A percentile compares a stretch with the other conserved stretches of the same genome.
These are phyloP conservation scores for Suillus variegatus DNA, from an alignment of 768 basidiomycete species.

Conservation along the genomic window DNA sequence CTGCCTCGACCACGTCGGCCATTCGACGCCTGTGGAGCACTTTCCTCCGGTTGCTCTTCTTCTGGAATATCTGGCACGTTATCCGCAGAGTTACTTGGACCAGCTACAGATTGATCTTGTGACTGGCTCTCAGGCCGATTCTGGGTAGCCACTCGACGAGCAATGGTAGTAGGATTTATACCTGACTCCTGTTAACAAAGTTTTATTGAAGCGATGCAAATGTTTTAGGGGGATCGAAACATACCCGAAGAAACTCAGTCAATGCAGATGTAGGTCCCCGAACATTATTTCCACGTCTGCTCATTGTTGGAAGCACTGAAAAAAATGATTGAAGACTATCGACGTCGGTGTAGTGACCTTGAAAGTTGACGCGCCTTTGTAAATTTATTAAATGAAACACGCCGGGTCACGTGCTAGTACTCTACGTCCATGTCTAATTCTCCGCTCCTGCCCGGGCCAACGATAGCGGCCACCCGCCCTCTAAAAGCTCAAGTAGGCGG, in stretches of 20 bases:
- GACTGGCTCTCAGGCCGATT: constrained; percentile 26
- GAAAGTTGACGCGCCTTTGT: constrained; percentile 1
- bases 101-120: constrained; percentile 42
- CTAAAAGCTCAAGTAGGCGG: constrained; percentile 77
- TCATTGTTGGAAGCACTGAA: constrained; percentile 18
- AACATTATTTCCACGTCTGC: constrained; percentile 52
- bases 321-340: not conserved
- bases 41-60: constrained; percentile 18
- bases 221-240: constrained; percentile 15
- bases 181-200: constrained; percentile 46
- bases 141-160: constrained; percentile 36
- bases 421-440: constrained; percentile 1
- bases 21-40: constrained; percentile 11
- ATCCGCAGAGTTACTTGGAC: constrained; percentile 39
- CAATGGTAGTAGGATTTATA: constrained; percentile 46
- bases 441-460: constrained; percentile 7
- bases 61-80: constrained; percentile 12
- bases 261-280: constrained; percentile 82
- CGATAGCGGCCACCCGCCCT: constrained; percentile 28
- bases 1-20: constrained; percentile 19
- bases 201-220: constrained; percentile 23
- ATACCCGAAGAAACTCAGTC: constrained; percentile 76
- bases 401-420: not conserved
- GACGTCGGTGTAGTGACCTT: no score
- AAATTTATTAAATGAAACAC: constrained; percentile 6